Evolutionary conservation across 148 eudicot species (phyloP).

Genomic region (Nyssa sinensis): DNA sequence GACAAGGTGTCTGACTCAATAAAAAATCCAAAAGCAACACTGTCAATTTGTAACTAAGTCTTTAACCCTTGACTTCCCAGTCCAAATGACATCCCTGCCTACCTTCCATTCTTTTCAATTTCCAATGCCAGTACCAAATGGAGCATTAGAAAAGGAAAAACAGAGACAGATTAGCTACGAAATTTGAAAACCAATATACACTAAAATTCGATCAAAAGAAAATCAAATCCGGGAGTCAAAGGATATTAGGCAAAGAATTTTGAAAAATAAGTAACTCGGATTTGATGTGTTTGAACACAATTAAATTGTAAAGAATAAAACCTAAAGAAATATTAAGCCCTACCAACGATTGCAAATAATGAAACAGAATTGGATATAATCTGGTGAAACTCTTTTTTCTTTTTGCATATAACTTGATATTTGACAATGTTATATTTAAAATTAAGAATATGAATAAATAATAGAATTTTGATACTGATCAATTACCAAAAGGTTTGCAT

Average conservation of each 20-base stretch:
- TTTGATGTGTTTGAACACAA: no score
- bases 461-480: background rate
- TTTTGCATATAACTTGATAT: background rate
- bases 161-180: no score
- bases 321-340: background rate
- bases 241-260: background rate
- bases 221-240: background rate
- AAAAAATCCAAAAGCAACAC: no score
- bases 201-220: no score
- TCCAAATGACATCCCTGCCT: background rate
- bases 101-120: background rate
- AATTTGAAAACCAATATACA: no score
- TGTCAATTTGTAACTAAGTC: no score
- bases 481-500: background rate
- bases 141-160: background rate
- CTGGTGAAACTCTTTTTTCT: background rate
- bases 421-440: background rate
- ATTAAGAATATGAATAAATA: background rate
- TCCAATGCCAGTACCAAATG: background rate
- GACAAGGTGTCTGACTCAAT: no score
- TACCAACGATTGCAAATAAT: background rate
- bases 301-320: no score
- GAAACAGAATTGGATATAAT: background rate
- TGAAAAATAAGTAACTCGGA: background rate
- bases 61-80: no score